These are phyloP conservation scores for Xanthoceras sorbifolium DNA, from an alignment of 345 rosid species.

Conservation along the genomic window DNA sequence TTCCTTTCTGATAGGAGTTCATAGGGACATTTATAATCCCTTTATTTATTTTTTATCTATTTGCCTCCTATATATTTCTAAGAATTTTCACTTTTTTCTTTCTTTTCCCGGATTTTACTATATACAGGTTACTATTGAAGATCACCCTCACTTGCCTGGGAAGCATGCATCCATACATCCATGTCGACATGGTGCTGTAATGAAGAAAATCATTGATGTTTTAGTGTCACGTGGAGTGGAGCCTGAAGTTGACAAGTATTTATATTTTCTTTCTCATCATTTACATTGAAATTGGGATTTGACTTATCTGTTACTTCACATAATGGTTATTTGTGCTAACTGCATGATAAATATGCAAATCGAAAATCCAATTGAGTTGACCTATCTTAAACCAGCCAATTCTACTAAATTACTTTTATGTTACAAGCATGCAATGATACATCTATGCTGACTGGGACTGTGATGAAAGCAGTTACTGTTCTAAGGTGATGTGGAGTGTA, in stretches of 20 bases:
- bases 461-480: constrained; percentile 87
- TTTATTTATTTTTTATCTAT: background rate
- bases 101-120: background rate
- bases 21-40: background rate
- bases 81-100: background rate
- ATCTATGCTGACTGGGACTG: constrained; percentile 86
- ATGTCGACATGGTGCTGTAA: constrained; percentile 97
- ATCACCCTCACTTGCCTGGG: constrained; percentile 96
- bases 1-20: background rate
- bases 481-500: constrained; percentile 85
- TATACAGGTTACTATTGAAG: constrained; percentile 90
- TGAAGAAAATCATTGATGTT: constrained; percentile 98
- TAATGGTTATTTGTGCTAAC: background rate
- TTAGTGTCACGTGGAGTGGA: constrained; percentile 95
- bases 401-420: background rate
- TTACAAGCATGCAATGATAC: constrained; percentile 77
- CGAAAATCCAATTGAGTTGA: background rate
- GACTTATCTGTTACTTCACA: background rate
- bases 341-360: background rate
- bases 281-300: background rate
- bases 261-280: background rate
- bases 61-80: background rate
- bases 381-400: background rate
- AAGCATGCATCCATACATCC: constrained; percentile 99
- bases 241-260: constrained; percentile 97